Conservation (phyloP, 2,329 filamentous ascomycete genomes). For the Talaromyces marneffei region DNA sequence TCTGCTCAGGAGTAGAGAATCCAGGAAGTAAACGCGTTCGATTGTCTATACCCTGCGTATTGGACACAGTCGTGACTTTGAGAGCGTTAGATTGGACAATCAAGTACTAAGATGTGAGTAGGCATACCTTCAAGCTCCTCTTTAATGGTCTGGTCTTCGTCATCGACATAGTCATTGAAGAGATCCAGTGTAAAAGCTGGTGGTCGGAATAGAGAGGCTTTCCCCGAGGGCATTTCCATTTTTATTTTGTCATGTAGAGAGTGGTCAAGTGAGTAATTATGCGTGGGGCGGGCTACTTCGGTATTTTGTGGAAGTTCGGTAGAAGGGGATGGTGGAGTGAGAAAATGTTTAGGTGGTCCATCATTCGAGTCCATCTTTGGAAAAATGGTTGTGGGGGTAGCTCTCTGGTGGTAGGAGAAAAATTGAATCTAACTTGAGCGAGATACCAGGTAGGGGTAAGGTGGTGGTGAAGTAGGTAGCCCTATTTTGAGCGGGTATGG, state of each 20-base stretch:
- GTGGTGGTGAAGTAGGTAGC: background rate
- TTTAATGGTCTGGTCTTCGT: background rate
- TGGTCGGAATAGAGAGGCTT: background rate
- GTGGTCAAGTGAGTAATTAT: background rate
- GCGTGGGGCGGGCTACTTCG: background rate
- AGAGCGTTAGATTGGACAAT: background rate
- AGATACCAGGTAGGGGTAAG: background rate
- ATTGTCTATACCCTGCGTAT: background rate
- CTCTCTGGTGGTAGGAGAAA: background rate
- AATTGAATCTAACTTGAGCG: background rate
- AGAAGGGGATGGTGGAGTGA: background rate
- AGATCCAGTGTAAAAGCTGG: background rate
- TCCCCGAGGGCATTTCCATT: background rate
- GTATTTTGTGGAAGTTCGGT: background rate
- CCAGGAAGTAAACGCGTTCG: background rate
- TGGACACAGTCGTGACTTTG: background rate
- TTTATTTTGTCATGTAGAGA: background rate
- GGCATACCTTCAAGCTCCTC: background rate
- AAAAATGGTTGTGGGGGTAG: background rate
- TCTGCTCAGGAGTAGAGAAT: background rate
- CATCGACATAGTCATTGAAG: background rate
- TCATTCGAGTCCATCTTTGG: background rate
- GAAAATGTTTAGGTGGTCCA: background rate
- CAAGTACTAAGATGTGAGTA: background rate
- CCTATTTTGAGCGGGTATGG: too few relatives aligned